Evolutionary conservation across 371 early-diverging fungal species (phyloP), one percentile per base, ranked within the genome.

Genomic region (Dinochytrium kinnereticum): DNA sequence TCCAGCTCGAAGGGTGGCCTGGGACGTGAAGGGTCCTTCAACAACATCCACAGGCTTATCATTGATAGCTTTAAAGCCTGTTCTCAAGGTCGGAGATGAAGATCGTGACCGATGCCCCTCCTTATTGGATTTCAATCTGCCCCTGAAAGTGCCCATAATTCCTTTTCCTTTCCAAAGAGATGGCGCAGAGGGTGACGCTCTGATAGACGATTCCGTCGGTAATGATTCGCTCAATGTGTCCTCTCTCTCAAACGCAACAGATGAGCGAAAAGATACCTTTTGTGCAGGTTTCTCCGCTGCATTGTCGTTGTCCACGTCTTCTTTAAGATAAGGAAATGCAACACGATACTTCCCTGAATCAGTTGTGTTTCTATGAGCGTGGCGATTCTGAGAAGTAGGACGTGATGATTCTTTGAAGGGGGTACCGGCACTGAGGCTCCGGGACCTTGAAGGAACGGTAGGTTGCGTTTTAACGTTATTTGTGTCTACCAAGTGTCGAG

Each of bases 1-100:
- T 15, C 66, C 66, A 26, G 66, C 66, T 17, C 66, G 10, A 3
- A 66, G 44, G n/a, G 66, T 66, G 7, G 66, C 66, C 28, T 66
- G 66, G 7, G 66, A 66, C 5, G 66, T 26, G n/a, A 44, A 66
- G 17, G 44, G 66, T 15, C 44, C 44, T 21, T 44, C 66, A 3
- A 40, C 38, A 24, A 7, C 26, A 33, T 61, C 61, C 36, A 34
- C 7, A 31, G 5, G 44, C 19, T 5, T 55, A 19, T 55, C 30
- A 10, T 13, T 36, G 61, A 61, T 36, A 26, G 17, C 26, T 2
- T 34, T 61, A 34, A 28, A 37, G 36, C 7, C 61, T 3, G 13
- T 37, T 37, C 28, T 61, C 19, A 10, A 3, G 10, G 36, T 33
- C 3, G 61, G 61, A 7, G 61, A 61, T 34, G 37, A 17, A 5